A percentile compares a stretch with the other conserved stretches of the same genome.
These are phyloP conservation scores for Lentinula edodes DNA, from an alignment of 768 basidiomycete species.

Conservation along the genomic window DNA sequence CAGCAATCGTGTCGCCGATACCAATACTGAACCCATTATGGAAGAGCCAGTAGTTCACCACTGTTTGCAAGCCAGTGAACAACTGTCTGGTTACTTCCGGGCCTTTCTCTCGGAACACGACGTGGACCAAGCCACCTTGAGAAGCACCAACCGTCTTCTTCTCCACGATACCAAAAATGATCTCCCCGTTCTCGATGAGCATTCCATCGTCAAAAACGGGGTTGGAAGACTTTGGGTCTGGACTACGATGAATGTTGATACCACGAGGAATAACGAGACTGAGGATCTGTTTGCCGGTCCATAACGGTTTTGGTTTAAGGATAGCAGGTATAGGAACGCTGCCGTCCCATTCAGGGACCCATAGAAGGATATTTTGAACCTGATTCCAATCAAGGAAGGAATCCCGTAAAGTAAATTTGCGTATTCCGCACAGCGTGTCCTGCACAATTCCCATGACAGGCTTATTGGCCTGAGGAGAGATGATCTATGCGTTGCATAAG, in stretches of 20 bases:
- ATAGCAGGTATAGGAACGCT: slow-evolving; percentile 88
- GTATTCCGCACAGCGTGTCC: slow-evolving; percentile 95
- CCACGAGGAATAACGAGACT: slow-evolving; percentile 91
- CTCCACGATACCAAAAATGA: slow-evolving; percentile 92
- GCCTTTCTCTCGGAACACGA: slow-evolving; percentile 97
- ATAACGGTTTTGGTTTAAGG: slow-evolving; percentile 93
- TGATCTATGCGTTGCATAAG: slow-evolving; percentile 55
- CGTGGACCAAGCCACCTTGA: slow-evolving; percentile 91
- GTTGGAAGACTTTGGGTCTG: slow-evolving; percentile 73
- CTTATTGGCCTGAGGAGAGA: slow-evolving; percentile 99
- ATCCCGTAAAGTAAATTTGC: slow-evolving; percentile 95
- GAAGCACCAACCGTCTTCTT: slow-evolving; percentile 99
- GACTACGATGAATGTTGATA: slow-evolving; percentile 83
- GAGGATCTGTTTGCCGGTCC: slow-evolving; percentile 97
- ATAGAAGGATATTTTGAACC: slow-evolving; percentile 95
- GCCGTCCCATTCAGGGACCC: slow-evolving; percentile 99
- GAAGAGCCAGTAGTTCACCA: slow-evolving; percentile 98
- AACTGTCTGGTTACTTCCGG: slow-evolving; percentile 85
- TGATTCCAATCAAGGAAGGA: slow-evolving; percentile 93
- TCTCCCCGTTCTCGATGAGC: slow-evolving; percentile 93
- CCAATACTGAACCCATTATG: slow-evolving; percentile 99
- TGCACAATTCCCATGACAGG: slow-evolving; percentile 99
- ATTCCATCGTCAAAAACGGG: slow-evolving; percentile 92
- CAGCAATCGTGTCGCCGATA: slow-evolving; percentile 97
- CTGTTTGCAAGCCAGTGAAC: slow-evolving; percentile 90